These are phyloP conservation scores for Epichloe typhina DNA, from an alignment of 2,329 filamentous ascomycete species.

Conservation along the genomic window DNA sequence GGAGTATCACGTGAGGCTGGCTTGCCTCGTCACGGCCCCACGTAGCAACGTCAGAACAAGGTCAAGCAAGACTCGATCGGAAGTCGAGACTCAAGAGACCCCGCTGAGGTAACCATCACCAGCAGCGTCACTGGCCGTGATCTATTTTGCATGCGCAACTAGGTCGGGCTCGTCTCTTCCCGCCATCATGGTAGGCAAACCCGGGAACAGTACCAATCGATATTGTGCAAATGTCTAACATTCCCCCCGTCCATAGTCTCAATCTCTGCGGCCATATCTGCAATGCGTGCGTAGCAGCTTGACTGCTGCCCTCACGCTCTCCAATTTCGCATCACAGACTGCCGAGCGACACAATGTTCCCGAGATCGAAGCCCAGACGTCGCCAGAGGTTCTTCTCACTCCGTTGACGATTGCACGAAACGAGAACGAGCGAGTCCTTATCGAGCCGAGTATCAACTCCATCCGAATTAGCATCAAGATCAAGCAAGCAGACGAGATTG, in stretches of 20 bases:
- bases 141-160: not conserved
- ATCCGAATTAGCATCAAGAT: constrained; percentile 97
- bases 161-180: not conserved
- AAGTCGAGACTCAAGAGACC: constrained; percentile 3
- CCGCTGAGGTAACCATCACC: constrained; percentile 10
- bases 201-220: not conserved
- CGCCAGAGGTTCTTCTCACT: constrained; percentile 86
- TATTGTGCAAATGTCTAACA: not conserved
- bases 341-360: constrained; percentile 97
- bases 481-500: constrained; percentile 98
- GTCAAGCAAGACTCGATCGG: not conserved
- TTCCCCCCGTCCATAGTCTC: constrained; percentile 48
- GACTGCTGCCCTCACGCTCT: constrained; percentile 74
- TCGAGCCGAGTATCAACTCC: constrained; percentile 94
- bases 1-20: constrained; percentile 1
- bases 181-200: not conserved
- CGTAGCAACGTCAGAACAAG: constrained; percentile 18
- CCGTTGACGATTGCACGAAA: constrained; percentile 85
- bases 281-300: constrained; percentile 91
- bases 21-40: constrained; percentile 14
- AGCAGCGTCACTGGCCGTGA: constrained; percentile 6
- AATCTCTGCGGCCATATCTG: constrained; percentile 92
- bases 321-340: constrained; percentile 95
- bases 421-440: constrained; percentile 91
- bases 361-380: constrained; percentile 86